Percentiles rank a stretch among this genome's conserved stretches.
These are phyloP conservation scores for Magnaporthiopsis poae DNA, from an alignment of 2,329 filamentous ascomycete genomes.

Conservation along the genomic window DNA sequence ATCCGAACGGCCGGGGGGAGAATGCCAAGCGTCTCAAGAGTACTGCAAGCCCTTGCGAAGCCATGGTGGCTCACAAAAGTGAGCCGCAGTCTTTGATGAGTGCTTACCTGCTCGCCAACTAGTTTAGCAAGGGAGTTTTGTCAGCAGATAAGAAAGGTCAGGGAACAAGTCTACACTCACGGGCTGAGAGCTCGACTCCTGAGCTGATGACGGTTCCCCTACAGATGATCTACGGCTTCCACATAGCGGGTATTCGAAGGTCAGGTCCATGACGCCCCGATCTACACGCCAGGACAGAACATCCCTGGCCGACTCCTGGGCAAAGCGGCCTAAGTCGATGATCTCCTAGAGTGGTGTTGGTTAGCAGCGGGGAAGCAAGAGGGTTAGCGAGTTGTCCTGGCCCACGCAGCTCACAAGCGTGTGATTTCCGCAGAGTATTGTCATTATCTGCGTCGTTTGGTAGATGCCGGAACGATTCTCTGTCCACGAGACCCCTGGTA, in stretches of 20 bases:
- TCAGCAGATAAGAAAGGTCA: background rate
- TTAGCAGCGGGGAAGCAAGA: background rate
- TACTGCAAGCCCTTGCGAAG: background rate
- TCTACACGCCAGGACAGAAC: background rate
- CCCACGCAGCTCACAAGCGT: background rate
- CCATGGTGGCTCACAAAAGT: conserved; percentile 1
- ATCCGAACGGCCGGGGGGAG: background rate
- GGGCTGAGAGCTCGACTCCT: background rate
- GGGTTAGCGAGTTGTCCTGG: background rate
- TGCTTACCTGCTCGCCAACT: background rate
- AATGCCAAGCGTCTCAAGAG: conserved; percentile 4
- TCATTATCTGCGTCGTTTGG: conserved; percentile 3
- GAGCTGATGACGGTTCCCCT: background rate
- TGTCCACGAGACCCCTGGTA: conserved; percentile 5
- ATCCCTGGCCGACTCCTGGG: background rate
- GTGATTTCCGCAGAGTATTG: conserved; percentile 6
- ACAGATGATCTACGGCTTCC: background rate
- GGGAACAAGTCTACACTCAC: background rate
- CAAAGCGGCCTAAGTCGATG: background rate
- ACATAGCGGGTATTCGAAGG: background rate
- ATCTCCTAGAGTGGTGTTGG: background rate
- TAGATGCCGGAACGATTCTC: background rate
- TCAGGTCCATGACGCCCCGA: background rate
- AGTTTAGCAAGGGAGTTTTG: background rate
- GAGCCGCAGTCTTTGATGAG: background rate